phyloP scores from a whole-genome alignment of 2,329 filamentous ascomycete species.

The Penicillium janthinellum region DNA sequence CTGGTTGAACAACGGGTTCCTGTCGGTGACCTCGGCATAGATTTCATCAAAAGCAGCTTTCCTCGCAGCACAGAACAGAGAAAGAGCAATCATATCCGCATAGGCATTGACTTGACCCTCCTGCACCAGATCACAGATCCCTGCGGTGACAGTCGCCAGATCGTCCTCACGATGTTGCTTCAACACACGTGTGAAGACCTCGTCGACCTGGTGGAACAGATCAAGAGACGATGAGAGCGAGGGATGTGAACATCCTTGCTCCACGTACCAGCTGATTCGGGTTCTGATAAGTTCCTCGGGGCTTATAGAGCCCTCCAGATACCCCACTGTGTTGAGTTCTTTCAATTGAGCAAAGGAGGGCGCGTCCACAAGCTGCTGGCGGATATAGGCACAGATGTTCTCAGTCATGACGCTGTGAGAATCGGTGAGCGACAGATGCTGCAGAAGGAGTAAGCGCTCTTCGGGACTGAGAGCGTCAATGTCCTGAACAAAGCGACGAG shows the following conservation, averaged over 20 bases:
- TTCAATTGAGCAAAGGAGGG: conserved; percentile 45
- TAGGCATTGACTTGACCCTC: conserved; percentile 46
- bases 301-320: conserved; percentile 44
- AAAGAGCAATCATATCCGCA: conserved; percentile 58
- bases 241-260: conserved; percentile 42
- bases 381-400: conserved; percentile 37
- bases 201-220: conserved; percentile 44
- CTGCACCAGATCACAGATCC: conserved; percentile 38
- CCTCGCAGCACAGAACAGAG: conserved; percentile 60
- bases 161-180: conserved; percentile 33
- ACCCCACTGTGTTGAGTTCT: conserved; percentile 42
- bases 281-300: conserved; percentile 40
- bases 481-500: conserved; percentile 46
- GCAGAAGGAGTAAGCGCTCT: conserved; percentile 44
- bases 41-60: conserved; percentile 63
- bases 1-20: conserved; percentile 62
- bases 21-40: conserved; percentile 63
- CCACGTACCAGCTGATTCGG: conserved; percentile 47
- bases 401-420: conserved; percentile 30
- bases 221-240: conserved; percentile 35
- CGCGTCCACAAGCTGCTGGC: conserved; percentile 39
- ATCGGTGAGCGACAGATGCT: conserved; percentile 38
- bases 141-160: conserved; percentile 42
- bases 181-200: conserved; percentile 31
- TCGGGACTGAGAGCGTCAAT: conserved; percentile 47